Base-by-base conservation (phyloP, 75 land plant genomes). In the Pinus taeda region DNA sequence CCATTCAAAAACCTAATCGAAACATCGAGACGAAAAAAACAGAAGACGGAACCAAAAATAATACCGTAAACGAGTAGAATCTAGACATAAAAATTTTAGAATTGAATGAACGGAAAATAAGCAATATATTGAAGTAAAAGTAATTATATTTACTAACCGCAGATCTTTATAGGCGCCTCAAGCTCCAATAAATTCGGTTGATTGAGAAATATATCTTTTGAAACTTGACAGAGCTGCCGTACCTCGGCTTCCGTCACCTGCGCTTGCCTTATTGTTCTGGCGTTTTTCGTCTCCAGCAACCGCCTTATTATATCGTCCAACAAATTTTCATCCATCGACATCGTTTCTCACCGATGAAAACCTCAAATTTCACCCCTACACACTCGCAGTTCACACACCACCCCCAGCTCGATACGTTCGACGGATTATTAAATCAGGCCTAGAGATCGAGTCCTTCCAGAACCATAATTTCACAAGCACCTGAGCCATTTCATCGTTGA, bases 151-250 rank as follows among this genome's bases (percentile, higher is more conserved):
- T 70, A 64, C 67, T 14, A 77, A 91, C 93, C 93, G 60, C 93
- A 91, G 74, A 91, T 91, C 74, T 91, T 91, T 53, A 91, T 89
- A 37, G 93, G 93, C 24, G 93, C 93, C 80, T 91, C 93, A 17
- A 91, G 87, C 84, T 91, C 93, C 13, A 91, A 85, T 57, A 91
- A 82, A 84, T 84, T 89, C 60, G 93, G 89, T 75, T 91, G 93
- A 14, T 64, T 58, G 22, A 89, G 22, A 60, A 91, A 91, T 12
- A 91, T 91, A 7, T 89, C 87, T 81, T 81, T 89, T 6, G 91
- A 85, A 15, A 85, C 71, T 20, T 74, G 61, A 74, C 91, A 89
- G 36, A 91, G 86, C 78, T 86, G 89, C 67, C 81, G 76, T 57
- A 91, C 82, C 73, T 91, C 91, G 12, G 83, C 79, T 67, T 90